Evolutionary conservation across 2,329 filamentous ascomycete genomes (phyloP).

Genomic region (Fusarium foetens): DNA sequence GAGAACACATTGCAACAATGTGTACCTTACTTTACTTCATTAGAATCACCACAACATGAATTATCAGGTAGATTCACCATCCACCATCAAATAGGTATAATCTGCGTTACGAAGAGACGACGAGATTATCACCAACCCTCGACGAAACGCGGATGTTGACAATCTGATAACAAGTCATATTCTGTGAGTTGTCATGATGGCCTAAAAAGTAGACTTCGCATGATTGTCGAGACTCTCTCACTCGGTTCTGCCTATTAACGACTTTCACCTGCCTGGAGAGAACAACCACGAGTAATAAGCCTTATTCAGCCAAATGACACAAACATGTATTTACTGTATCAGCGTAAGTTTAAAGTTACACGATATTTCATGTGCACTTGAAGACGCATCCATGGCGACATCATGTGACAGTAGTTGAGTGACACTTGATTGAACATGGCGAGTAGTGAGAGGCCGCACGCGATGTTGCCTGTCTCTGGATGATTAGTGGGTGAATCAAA

Average conservation of each 20-base stretch:
- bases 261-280: not conserved
- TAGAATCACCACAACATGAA: not conserved
- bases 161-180: not conserved
- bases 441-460: not conserved
- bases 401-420: not conserved
- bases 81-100: no score
- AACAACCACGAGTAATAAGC: fast-evolving
- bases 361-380: not conserved
- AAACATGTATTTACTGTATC: not conserved
- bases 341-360: not conserved
- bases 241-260: not conserved
- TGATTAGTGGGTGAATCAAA: not conserved
- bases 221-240: not conserved
- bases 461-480: not conserved
- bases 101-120: not conserved
- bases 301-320: not conserved
- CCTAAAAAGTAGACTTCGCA: no score
- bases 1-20: no score
- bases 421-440: not conserved
- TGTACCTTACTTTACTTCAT: not conserved
- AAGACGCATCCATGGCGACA: not conserved
- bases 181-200: not conserved
- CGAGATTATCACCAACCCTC: not conserved
- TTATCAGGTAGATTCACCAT: no score
- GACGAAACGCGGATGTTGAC: not conserved